Percentiles rank a stretch among this genome's conserved stretches.
Conservation (phyloP, 2,329 filamentous ascomycete genomes). For the Neonectria sp. region DNA sequence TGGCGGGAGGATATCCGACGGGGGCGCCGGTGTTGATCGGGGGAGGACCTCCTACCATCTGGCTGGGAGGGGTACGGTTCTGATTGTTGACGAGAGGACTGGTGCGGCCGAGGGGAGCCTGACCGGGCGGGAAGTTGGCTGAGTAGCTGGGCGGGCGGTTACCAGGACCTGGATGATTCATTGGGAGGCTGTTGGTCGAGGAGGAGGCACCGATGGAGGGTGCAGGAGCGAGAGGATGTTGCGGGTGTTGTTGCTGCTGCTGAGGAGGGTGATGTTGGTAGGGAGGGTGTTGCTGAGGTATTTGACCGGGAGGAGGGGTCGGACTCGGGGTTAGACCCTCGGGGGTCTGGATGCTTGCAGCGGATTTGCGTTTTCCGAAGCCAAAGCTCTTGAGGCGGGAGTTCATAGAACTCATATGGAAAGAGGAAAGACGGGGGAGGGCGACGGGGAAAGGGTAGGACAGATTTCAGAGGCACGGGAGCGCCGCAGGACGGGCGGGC, state of each 20-base stretch:
- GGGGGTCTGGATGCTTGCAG: slow-evolving; percentile 70
- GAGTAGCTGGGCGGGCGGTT: slow-evolving; percentile 76
- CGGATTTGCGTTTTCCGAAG: slow-evolving; percentile 85
- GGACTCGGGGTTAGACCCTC: slow-evolving; percentile 55
- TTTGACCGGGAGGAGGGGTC: slow-evolving; percentile 62
- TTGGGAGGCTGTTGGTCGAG: slow-evolving; percentile 66
- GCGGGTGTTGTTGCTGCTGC: slow-evolving; percentile 53
- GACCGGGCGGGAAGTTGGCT: slow-evolving; percentile 66
- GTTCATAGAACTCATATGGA: slow-evolving; percentile 83
- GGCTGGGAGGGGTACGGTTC: slow-evolving; percentile 70
- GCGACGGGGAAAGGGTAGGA: slow-evolving; percentile 46
- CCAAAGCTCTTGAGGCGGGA: slow-evolving; percentile 84
- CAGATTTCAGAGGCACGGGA: slow-evolving; percentile 44
- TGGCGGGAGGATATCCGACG: slow-evolving; percentile 72
- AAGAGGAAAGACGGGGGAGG: slow-evolving; percentile 48
- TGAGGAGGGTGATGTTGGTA: slow-evolving; percentile 55
- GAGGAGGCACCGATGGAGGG: slow-evolving; percentile 57
- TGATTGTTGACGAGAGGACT: slow-evolving; percentile 65
- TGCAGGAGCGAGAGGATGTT: slow-evolving; percentile 43
- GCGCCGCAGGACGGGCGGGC: slow-evolving; percentile 38
- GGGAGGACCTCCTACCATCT: slow-evolving; percentile 75
- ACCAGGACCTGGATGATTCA: slow-evolving; percentile 74
- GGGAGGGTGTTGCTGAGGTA: slow-evolving; percentile 63
- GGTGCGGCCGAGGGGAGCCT: slow-evolving; percentile 67
- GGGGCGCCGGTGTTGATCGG: slow-evolving; percentile 77